These are phyloP conservation scores for Pleurotus ostreatus DNA, from an alignment of 768 basidiomycete species.

Conservation along the genomic window DNA sequence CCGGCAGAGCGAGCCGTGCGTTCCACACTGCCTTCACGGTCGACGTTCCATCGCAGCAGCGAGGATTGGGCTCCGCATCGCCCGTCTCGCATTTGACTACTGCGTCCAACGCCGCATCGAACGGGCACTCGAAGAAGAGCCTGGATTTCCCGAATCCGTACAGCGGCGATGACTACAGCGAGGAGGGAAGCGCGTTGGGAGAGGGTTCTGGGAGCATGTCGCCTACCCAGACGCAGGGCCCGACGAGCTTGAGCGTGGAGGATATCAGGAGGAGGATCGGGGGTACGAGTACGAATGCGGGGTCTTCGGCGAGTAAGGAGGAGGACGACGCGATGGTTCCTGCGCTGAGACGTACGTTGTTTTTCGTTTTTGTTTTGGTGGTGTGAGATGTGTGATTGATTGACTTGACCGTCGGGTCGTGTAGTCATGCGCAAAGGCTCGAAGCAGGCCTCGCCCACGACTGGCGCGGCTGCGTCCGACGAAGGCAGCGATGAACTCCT, in stretches of 20 bases:
- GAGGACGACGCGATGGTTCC: constrained; percentile 58
- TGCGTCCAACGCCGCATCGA: background rate
- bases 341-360: constrained; percentile 57
- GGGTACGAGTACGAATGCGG: constrained; percentile 17
- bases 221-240: constrained; percentile 35
- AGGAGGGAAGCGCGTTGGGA: constrained; percentile 14
- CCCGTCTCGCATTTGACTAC: constrained; percentile 2
- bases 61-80: background rate
- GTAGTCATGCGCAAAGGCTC: constrained; percentile 71
- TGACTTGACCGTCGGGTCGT: background rate
- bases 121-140: constrained; percentile 1
- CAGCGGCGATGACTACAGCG: constrained; percentile 8
- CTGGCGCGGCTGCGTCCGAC: constrained; percentile 3
- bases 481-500: constrained; percentile 7
- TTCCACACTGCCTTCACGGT: constrained; percentile 31
- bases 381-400: too few relatives aligned
- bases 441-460: constrained; percentile 4
- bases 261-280: constrained; percentile 46
- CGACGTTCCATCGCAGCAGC: constrained; percentile 1
- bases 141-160: background rate
- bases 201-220: constrained; percentile 19
- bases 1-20: constrained; percentile 21
- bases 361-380: background rate
- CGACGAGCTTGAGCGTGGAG: constrained; percentile 48
- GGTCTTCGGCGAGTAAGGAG: constrained; percentile 17